Evolutionary conservation across 306 rosid species (phyloP).

Genomic region (Gleditsia sinensis): DNA sequence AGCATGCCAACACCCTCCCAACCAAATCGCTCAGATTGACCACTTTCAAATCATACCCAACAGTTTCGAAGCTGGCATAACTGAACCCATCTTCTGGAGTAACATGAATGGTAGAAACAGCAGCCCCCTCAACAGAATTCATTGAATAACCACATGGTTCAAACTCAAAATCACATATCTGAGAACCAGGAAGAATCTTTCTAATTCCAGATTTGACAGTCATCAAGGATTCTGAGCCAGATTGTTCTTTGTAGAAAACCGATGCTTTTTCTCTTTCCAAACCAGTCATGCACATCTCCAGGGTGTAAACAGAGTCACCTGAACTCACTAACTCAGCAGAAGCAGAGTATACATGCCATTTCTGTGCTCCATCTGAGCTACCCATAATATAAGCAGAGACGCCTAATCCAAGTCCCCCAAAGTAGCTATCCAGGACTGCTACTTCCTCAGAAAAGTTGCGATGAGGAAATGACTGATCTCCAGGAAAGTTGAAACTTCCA

Average conservation of each 20-base stretch:
- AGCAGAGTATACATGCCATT: conserved; percentile 5
- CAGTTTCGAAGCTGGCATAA: conserved; percentile 47
- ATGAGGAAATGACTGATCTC: neutral
- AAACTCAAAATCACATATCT: neutral
- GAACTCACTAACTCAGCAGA: neutral
- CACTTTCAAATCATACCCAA: conserved; percentile 32
- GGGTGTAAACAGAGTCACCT: neutral
- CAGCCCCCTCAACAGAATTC: conserved; percentile 27
- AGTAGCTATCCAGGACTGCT: neutral
- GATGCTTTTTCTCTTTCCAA: neutral
- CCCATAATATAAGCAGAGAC: neutral
- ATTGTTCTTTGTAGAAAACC: neutral
- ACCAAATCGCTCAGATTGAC: conserved; percentile 27
- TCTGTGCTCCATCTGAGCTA: neutral
- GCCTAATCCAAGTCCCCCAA: neutral
- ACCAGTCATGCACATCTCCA: neutral
- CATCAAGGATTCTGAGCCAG: neutral
- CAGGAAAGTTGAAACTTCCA: neutral
- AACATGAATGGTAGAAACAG: conserved; percentile 23
- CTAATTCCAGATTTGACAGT: neutral
- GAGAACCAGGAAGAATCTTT: neutral
- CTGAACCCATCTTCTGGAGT: conserved; percentile 36
- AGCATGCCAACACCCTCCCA: conserved; percentile 39
- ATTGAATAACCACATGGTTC: neutral
- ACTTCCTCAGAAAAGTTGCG: neutral